phyloP scores from a whole-genome alignment of 352 stramenopile species.

The Globisporangium emineosum region DNA sequence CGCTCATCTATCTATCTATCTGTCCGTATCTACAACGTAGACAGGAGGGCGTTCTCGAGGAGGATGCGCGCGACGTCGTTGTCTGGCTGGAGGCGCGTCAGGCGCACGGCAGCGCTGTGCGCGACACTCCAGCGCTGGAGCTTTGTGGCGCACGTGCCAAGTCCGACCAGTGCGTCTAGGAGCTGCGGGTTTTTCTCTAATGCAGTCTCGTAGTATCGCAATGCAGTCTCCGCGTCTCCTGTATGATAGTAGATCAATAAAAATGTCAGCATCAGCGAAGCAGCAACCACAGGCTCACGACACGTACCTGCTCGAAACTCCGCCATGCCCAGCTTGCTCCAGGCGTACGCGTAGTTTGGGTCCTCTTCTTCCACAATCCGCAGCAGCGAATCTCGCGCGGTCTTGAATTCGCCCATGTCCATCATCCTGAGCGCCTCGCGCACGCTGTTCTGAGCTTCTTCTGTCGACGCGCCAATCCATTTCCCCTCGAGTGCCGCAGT shows the following conservation, averaged over 20 bases:
- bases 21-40: constrained; percentile 31
- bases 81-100: constrained; percentile 59
- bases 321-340: constrained; percentile 71
- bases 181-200: constrained; percentile 69
- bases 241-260: background rate
- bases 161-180: constrained; percentile 62
- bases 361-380: constrained; percentile 39
- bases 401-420: constrained; percentile 33
- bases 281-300: background rate
- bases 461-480: constrained; percentile 61
- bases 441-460: constrained; percentile 35
- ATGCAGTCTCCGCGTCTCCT: constrained; percentile 50
- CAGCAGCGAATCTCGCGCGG: constrained; percentile 43
- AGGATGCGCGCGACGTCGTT: constrained; percentile 63
- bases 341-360: constrained; percentile 62
- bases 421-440: constrained; percentile 42
- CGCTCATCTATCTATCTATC: background rate
- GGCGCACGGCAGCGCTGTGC: constrained; percentile 46
- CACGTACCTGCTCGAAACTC: constrained; percentile 54
- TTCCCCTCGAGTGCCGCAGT: constrained; percentile 67
- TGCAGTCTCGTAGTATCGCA: constrained; percentile 60
- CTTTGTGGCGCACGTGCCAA: constrained; percentile 71
- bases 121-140: constrained; percentile 61
- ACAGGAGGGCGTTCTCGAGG: constrained; percentile 61
- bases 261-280: too few relatives aligned